These are phyloP conservation scores for Chrysopogon serrulatus DNA, from an alignment of 176 grass and related monocot genomes.

Conservation along the genomic window DNA sequence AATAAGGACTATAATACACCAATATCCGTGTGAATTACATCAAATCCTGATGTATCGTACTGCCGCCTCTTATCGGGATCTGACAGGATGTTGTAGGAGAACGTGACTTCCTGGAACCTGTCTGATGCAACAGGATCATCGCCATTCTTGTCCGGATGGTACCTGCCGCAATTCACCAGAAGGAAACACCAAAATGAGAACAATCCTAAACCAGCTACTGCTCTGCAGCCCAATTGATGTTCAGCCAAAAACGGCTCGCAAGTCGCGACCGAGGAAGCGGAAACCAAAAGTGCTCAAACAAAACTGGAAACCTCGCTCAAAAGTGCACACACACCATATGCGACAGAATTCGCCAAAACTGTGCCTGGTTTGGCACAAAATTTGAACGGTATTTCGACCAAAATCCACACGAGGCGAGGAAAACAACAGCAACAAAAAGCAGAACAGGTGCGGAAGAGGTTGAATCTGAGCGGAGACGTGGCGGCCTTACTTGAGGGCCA, in stretches of 20 bases:
- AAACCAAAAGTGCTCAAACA: neutral
- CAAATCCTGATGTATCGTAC: conserved; percentile 84
- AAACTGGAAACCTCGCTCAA: neutral
- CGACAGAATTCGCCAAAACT: neutral
- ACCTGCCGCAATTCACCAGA: conserved; percentile 36
- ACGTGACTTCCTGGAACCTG: conserved; percentile 88
- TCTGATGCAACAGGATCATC: conserved; percentile 86
- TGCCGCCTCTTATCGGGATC: conserved; percentile 83
- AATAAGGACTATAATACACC: neutral
- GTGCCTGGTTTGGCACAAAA: neutral
- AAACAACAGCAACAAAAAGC: neutral
- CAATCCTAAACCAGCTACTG: neutral
- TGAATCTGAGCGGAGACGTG: conserved; percentile 19
- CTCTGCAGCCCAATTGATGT: neutral
- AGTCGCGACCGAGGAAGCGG: neutral
- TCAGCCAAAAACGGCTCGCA: neutral
- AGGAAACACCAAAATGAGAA: neutral
- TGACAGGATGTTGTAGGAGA: conserved; percentile 91
- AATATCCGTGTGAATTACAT: conserved; percentile 37
- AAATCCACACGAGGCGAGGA: neutral
- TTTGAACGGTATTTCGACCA: neutral
- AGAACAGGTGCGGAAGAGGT: neutral
- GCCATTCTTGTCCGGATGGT: conserved; percentile 96
- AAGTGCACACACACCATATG: neutral
- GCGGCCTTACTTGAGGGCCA: conserved; percentile 86